Conservation (phyloP, 345 rosid genomes). For the Cardamine resedifolia region DNA sequence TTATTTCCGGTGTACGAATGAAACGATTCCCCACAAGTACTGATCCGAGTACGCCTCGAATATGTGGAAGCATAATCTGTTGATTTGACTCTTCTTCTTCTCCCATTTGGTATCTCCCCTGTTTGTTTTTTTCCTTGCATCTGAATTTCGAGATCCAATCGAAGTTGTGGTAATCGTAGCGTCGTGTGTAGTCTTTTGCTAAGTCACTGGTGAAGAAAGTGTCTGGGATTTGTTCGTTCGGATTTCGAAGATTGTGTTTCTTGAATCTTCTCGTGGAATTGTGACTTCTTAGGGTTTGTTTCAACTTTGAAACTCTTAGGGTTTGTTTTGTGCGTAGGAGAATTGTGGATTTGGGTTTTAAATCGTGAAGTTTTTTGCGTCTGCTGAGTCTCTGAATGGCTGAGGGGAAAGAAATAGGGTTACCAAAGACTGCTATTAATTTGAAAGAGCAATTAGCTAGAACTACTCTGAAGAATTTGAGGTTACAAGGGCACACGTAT, state of each 20-base stretch:
- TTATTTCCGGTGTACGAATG: constrained; percentile 49
- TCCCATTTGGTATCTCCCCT: background rate
- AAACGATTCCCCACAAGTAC: constrained; percentile 46
- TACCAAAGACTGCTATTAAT: constrained; percentile 48
- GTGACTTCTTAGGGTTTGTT: constrained; percentile 31
- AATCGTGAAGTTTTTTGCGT: constrained; percentile 19
- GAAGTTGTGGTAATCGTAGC: background rate
- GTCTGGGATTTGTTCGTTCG: constrained; percentile 20
- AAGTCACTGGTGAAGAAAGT: background rate
- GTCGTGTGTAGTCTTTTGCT: constrained; percentile 24
- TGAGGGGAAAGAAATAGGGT: constrained; percentile 55
- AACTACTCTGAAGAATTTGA: constrained; percentile 58
- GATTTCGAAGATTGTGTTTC: constrained; percentile 34
- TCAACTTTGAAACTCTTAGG: background rate
- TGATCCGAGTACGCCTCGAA: constrained; percentile 57
- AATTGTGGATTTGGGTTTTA: background rate
- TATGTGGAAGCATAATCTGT: constrained; percentile 39
- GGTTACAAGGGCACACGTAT: constrained; percentile 71
- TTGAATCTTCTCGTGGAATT: constrained; percentile 22
- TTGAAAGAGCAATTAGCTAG: constrained; percentile 70
- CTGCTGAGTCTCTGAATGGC: constrained; percentile 48
- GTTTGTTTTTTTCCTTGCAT: constrained; percentile 20
- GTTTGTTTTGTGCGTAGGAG: constrained; percentile 18
- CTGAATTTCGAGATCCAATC: constrained; percentile 36
- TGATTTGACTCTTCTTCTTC: constrained; percentile 14